Evolutionary conservation across 805 yeast species (phyloP).

Genomic region (Pichia eremophila): DNA sequence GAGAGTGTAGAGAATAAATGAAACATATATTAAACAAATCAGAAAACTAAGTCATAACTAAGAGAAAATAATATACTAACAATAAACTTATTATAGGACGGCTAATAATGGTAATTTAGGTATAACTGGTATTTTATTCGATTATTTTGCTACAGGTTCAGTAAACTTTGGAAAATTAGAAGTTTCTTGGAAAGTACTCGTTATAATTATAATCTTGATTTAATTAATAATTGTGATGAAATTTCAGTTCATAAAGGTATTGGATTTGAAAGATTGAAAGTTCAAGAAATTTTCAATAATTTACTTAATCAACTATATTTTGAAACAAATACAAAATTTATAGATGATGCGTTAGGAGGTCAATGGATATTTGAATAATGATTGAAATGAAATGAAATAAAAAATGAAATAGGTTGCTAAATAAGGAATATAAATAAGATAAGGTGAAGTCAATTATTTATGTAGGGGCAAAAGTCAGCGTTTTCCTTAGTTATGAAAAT

Average conservation of each 20-base stretch:
- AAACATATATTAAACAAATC: no score
- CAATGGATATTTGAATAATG: no score
- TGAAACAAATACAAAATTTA: slow-evolving; percentile 49
- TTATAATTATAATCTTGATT: slow-evolving; percentile 74
- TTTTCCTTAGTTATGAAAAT: no score
- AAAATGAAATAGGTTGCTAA: no score
- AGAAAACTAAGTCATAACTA: no score
- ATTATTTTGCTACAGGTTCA: slow-evolving; percentile 73
- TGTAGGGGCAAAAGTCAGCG: no score
- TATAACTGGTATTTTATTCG: slow-evolving; percentile 67
- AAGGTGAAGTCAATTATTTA: no score
- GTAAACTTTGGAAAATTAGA: slow-evolving; percentile 58
- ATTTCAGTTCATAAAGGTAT: slow-evolving; percentile 92
- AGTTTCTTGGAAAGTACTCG: slow-evolving; percentile 83
- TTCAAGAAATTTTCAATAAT: slow-evolving; percentile 46
- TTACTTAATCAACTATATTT: slow-evolving; percentile 30
- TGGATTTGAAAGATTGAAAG: slow-evolving; percentile 60
- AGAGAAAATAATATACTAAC: no score
- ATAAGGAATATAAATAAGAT: no score
- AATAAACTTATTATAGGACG: neutral
- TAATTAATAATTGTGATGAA: slow-evolving; percentile 85
- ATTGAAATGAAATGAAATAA: no score
- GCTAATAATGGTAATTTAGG: slow-evolving; percentile 86
- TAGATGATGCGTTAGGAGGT: slow-evolving; percentile 71
- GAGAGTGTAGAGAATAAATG: no score